These are phyloP conservation scores for Phytophthora colocasiae DNA, from an alignment of 352 stramenopile genomes.

Conservation along the genomic window DNA sequence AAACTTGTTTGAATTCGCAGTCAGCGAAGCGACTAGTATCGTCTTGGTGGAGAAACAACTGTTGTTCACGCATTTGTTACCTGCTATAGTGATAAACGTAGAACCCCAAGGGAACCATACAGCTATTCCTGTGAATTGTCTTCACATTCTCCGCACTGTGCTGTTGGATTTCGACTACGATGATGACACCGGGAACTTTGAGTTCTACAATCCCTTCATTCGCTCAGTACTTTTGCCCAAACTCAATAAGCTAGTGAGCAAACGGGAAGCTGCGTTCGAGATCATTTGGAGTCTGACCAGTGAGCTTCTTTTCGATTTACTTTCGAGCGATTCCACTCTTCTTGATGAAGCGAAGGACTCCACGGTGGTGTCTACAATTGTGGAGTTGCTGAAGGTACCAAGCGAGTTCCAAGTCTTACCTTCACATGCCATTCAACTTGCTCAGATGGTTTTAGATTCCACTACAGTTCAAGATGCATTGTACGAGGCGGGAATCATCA, in stretches of 20 bases:
- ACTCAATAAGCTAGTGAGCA: constrained; percentile 36
- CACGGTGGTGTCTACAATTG: constrained; percentile 30
- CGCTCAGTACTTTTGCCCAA: constrained; percentile 54
- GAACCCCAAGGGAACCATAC: constrained; percentile 9
- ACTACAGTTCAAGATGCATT: constrained; percentile 29
- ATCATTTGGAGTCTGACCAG: constrained; percentile 57
- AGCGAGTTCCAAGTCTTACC: constrained; percentile 36
- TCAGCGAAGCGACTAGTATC: constrained; percentile 46
- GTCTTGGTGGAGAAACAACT: constrained; percentile 51
- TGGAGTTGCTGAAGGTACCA: constrained; percentile 46
- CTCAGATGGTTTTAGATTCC: constrained; percentile 44
- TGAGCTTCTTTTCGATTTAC: constrained; percentile 56
- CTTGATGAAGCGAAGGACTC: constrained; percentile 29
- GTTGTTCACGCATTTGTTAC: constrained; percentile 64
- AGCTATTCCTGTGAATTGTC: constrained; percentile 48
- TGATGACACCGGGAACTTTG: constrained; percentile 18
- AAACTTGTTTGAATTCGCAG: constrained; percentile 51
- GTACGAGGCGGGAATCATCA: constrained; percentile 42
- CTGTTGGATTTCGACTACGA: constrained; percentile 59
- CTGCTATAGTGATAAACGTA: constrained; percentile 47
- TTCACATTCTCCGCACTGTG: constrained; percentile 57
- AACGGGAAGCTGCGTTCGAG: constrained; percentile 31
- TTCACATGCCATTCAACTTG: constrained; percentile 42
- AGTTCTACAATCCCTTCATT: constrained; percentile 49
- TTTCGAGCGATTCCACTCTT: constrained; percentile 44